phyloP scores from a whole-genome alignment of 805 yeast species.

The Spathaspora girioi region DNA sequence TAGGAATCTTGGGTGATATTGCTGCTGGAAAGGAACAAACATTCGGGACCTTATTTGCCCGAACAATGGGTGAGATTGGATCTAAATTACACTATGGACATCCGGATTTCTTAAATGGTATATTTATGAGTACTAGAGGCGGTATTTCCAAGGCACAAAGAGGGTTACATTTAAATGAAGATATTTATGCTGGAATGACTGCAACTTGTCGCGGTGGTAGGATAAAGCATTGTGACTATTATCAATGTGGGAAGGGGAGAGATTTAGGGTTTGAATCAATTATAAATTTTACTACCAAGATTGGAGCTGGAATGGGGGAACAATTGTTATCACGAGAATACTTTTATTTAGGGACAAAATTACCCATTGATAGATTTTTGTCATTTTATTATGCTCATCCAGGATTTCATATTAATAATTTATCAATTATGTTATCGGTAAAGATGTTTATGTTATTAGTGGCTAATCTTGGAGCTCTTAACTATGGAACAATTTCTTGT shows the following conservation, averaged over 20 bases:
- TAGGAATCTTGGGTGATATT: slow-evolving; percentile 90
- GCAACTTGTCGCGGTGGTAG: slow-evolving; percentile 88
- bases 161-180: slow-evolving; percentile 90
- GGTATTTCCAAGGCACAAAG: slow-evolving; percentile 94
- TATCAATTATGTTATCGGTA: slow-evolving; percentile 83
- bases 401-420: slow-evolving; percentile 90
- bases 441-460: slow-evolving; percentile 80
- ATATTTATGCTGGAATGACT: slow-evolving; percentile 93
- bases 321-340: slow-evolving; percentile 90
- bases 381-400: slow-evolving; percentile 97
- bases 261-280: slow-evolving; percentile 93
- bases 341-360: slow-evolving; percentile 82
- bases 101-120: slow-evolving; percentile 89
- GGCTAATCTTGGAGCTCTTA: slow-evolving; percentile 75
- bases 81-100: slow-evolving; percentile 95
- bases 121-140: slow-evolving; percentile 92
- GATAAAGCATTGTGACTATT: slow-evolving; percentile 92
- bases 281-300: slow-evolving; percentile 88
- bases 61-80: slow-evolving; percentile 90
- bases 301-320: slow-evolving; percentile 99
- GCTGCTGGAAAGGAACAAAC: slow-evolving; percentile 98
- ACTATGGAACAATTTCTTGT: slow-evolving; percentile 69
- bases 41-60: slow-evolving; percentile 91
- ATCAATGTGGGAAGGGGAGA: slow-evolving; percentile 96
- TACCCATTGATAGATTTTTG: slow-evolving; percentile 84